These are phyloP conservation scores for Megacollybia marginata DNA, from an alignment of 768 basidiomycete species.

Conservation along the genomic window DNA sequence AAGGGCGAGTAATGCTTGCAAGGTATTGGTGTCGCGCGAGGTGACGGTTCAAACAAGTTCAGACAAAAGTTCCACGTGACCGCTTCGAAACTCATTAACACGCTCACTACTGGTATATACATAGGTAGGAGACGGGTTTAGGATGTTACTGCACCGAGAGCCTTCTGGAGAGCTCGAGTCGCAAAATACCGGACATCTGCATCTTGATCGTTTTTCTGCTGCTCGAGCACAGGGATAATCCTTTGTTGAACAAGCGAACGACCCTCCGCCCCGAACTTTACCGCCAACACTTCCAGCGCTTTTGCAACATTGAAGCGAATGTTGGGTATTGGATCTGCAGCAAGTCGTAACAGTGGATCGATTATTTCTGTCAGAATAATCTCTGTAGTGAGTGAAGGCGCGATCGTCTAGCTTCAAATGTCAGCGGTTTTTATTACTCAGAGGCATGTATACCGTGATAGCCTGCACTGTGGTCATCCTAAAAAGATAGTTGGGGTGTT, in stretches of 20 bases:
- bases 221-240: conserved; percentile 78
- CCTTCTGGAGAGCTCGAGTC: conserved; percentile 65
- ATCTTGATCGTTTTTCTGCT: conserved; percentile 81
- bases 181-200: conserved; percentile 97
- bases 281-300: conserved; percentile 82
- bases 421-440: conserved; percentile 5
- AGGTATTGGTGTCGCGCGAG: neutral
- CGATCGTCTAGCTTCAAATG: conserved; percentile 67
- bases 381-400: conserved; percentile 78
- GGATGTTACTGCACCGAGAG: conserved; percentile 9
- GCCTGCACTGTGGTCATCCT: conserved; percentile 99
- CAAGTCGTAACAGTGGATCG: conserved; percentile 73
- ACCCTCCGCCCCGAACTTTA: conserved; percentile 67
- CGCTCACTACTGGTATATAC: neutral
- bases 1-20: conserved; percentile 21
- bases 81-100: too few species aligned
- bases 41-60: neutral
- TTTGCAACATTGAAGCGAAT: conserved; percentile 99
- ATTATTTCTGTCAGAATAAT: conserved; percentile 83
- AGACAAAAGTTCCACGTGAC: too few species aligned
- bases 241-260: conserved; percentile 64
- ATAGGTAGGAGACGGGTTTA: neutral
- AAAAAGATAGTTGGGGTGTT: conserved; percentile 94
- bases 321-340: conserved; percentile 91
- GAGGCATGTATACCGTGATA: conserved; percentile 66